Evolutionary conservation across 225 moss, liverwort and hornwort species (phyloP).

Genomic region (Straminergon stramineum): DNA sequence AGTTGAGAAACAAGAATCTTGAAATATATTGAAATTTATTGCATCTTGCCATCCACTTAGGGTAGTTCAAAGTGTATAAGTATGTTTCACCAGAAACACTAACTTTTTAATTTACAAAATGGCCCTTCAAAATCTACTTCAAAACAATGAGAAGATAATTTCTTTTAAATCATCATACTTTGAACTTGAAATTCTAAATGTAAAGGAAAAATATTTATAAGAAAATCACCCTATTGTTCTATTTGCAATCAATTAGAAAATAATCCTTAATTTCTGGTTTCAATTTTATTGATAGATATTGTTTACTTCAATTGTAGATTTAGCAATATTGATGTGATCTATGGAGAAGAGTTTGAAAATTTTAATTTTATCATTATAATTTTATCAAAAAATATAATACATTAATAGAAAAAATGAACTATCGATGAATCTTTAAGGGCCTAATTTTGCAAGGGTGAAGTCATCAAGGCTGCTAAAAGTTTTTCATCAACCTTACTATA

Average conservation of each 20-base stretch:
- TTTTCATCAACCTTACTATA: background rate
- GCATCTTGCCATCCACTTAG: background rate
- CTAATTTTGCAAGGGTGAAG: background rate
- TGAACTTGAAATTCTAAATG: background rate
- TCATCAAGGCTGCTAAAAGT: background rate
- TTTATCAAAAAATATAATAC: background rate
- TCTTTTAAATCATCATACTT: background rate
- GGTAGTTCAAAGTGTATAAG: background rate
- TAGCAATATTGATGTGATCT: no score
- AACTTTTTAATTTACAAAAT: background rate
- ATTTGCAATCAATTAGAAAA: background rate
- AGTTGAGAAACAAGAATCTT: fast-evolving
- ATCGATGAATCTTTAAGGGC: background rate
- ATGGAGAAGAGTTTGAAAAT: background rate
- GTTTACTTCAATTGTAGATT: background rate
- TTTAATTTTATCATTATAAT: background rate
- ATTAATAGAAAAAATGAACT: background rate
- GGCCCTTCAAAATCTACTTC: background rate
- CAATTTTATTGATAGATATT: background rate
- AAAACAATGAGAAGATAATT: background rate
- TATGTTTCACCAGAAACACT: fast-evolving
- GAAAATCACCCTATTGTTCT: background rate
- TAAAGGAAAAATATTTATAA: background rate
- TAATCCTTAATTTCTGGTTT: background rate
- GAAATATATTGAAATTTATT: background rate